Evolutionary conservation across 2,329 filamentous ascomycete genomes (phyloP).

Genomic region (Cercospora berteroae): DNA sequence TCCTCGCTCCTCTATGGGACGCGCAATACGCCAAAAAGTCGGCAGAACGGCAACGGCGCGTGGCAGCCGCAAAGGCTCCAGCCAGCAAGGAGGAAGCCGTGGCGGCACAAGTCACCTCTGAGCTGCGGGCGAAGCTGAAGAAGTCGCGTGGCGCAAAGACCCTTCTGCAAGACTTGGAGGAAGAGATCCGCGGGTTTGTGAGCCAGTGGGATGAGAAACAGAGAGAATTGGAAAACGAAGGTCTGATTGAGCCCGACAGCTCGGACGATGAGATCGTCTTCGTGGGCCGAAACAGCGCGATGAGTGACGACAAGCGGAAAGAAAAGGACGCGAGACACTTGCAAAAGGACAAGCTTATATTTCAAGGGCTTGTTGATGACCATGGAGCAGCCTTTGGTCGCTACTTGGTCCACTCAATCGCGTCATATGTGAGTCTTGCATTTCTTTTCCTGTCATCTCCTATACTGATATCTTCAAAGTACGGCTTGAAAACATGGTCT

Average conservation of each 20-base stretch:
- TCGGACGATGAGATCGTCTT: conserved; percentile 91
- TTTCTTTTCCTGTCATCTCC: conserved; percentile 3
- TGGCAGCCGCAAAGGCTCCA: conserved; percentile 48
- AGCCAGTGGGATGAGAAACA: conserved; percentile 56
- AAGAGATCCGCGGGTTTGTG: conserved; percentile 76
- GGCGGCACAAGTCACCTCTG: conserved; percentile 65
- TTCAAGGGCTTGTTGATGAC: conserved; percentile 75
- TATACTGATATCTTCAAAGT: conserved; percentile 42
- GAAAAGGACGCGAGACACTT: conserved; percentile 55
- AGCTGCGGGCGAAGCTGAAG: conserved; percentile 78
- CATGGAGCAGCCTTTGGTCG: conserved; percentile 78
- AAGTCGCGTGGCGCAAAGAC: conserved; percentile 72
- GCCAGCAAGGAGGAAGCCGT: conserved; percentile 49
- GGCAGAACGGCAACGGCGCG: conserved; percentile 38
- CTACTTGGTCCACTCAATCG: conserved; percentile 91
- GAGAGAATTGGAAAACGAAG: conserved; percentile 47
- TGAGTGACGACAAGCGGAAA: conserved; percentile 57
- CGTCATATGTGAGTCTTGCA: conserved; percentile 58
- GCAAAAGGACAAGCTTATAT: conserved; percentile 68
- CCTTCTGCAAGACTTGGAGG: conserved; percentile 80
- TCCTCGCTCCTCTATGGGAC: conserved; percentile 84
- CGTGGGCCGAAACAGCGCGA: conserved; percentile 66
- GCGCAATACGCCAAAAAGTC: conserved; percentile 44
- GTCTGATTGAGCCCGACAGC: conserved; percentile 49
- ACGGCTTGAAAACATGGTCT: conserved; percentile 81